phyloP scores from a whole-genome alignment of 441 rosid species.

The Brassica hybrid region DNA sequence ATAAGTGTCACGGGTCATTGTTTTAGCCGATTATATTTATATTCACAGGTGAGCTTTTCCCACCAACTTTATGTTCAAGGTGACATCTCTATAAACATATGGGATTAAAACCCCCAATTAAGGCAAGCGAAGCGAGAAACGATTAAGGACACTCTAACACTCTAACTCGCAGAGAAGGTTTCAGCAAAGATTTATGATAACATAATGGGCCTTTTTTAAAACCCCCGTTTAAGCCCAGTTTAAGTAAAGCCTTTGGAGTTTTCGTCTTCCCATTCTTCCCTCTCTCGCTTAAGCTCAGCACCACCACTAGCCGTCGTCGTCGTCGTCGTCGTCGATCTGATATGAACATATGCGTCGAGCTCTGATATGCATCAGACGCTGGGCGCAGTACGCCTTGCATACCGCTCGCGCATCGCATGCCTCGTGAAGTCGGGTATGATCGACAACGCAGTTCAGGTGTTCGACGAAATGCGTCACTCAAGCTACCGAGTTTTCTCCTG shows the following conservation, averaged over 20 bases:
- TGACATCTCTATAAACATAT: slow-evolving; percentile 7
- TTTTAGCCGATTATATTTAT: neutral
- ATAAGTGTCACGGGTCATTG: slow-evolving; percentile 25
- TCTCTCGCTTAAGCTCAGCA: too few relatives aligned
- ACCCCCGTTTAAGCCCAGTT: too few relatives aligned
- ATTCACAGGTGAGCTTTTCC: neutral
- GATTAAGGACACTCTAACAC: too few relatives aligned
- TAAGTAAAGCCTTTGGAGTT: too few relatives aligned
- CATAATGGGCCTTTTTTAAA: too few relatives aligned
- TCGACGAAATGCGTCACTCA: slow-evolving; percentile 90
- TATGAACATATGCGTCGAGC: slow-evolving; percentile 54
- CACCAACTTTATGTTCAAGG: slow-evolving; percentile 19
- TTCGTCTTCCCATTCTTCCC: too few relatives aligned
- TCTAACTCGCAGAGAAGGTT: too few relatives aligned
- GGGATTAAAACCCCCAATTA: too few relatives aligned
- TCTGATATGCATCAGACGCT: slow-evolving; percentile 84
- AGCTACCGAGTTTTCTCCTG: slow-evolving; percentile 69
- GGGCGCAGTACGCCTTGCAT: slow-evolving; percentile 87
- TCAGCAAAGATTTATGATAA: too few relatives aligned
- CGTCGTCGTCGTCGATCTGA: slow-evolving; percentile 32
- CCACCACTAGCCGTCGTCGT: too few relatives aligned
- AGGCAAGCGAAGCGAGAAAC: too few relatives aligned
- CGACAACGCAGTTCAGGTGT: slow-evolving; percentile 77
- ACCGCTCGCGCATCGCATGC: slow-evolving; percentile 68
- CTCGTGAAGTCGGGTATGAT: slow-evolving; percentile 75